Evolutionary conservation across 2,329 filamentous ascomycete genomes (phyloP), one percentile per base, ranked within the genome.

Genomic region (Neofusicoccum kwambonambiense): DNA sequence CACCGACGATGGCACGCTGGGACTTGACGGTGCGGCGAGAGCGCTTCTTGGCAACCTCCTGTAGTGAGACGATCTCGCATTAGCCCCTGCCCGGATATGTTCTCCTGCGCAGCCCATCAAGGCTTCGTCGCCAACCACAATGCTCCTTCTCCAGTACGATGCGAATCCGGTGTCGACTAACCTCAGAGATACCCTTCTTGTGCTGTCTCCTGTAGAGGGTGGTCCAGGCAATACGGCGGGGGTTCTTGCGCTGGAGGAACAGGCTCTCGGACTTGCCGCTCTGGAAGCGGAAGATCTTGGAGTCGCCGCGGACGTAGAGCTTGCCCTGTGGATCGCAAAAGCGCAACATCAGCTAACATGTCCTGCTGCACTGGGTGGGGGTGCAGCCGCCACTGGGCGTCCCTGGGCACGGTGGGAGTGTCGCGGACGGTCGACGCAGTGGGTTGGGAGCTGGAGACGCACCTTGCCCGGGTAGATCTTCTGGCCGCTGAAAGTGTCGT

Each of bases 131-230:
- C 27, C 22, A n/a, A 15, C 12, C 4, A 41, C 31, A 19, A 60
- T 22, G 12, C n/a, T n/a, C 13, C 2, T 37, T 27, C 6, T 19
- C 27, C 17, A 50, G 12, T 15, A 17, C 58, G 44, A 45, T 45
- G 35, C 44, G 8, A 35, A 31, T 31, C 52, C 62, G 51, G 52
- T 57, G 51, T 51, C 34, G 61, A 77, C 75, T 86, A 90, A 98
- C 95, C 93, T 99, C 95, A 88, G 94, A 96, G 86, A 98, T 96
- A 90, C 95, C 95, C 93, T 99, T 99, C 88, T 93, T 95, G 90
- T 97, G 94, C 86, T 96, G 92, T 84, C 94, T 91, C 83, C 95
- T 90, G 92, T 92, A 99, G 72, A 99, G 91, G 77, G 93, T 90
- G 74, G 95, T 99, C 95, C 95, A 99, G 75, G 94, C 90, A 83